These are phyloP conservation scores for Eucalyptus marginata DNA, from an alignment of 345 rosid species.

Conservation along the genomic window DNA sequence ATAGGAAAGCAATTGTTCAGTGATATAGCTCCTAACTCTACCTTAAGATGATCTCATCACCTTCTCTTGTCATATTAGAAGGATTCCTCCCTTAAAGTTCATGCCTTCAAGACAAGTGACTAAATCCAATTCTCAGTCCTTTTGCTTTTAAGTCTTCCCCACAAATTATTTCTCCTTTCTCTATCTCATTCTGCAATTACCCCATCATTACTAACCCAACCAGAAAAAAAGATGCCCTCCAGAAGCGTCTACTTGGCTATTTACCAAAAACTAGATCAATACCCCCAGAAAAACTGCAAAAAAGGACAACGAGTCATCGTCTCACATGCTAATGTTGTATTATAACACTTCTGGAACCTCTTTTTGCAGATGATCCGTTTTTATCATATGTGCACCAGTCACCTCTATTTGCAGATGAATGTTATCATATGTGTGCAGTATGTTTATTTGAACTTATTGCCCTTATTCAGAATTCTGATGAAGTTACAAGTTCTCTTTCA, in stretches of 20 bases:
- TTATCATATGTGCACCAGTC: background rate
- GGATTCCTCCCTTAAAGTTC: background rate
- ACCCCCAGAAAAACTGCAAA: background rate
- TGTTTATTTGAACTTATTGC: background rate
- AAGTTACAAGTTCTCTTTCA: background rate
- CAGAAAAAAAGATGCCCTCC: background rate
- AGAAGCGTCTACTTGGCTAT: background rate
- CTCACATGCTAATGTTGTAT: background rate
- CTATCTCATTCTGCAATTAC: background rate
- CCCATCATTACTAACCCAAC: background rate
- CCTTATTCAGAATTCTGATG: background rate
- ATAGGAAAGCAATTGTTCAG: background rate
- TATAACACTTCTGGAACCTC: background rate
- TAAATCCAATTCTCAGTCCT: background rate
- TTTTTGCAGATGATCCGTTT: background rate
- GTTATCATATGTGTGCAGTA: background rate
- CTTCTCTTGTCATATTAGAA: background rate
- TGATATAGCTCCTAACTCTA: background rate
- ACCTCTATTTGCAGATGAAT: background rate
- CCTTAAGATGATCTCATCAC: background rate
- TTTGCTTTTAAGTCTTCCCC: background rate
- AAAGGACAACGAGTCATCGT: background rate
- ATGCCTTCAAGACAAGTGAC: background rate
- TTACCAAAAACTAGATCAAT: background rate
- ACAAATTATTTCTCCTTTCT: background rate